Conservation (phyloP, 139 green algal species). For the Diplosphaera chodatii region DNA sequence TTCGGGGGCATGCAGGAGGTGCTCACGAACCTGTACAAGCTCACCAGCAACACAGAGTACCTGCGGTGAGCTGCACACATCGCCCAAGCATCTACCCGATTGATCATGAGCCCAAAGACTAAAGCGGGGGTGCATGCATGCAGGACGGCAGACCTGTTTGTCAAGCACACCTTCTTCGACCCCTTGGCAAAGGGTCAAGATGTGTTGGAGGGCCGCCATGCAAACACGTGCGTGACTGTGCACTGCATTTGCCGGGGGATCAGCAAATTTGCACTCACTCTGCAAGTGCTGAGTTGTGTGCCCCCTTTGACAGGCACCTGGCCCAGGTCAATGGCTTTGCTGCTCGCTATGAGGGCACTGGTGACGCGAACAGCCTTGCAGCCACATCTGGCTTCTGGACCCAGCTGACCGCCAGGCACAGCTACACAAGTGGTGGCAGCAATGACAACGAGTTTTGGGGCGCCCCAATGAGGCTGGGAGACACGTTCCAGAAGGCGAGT, state of each 20-base stretch:
- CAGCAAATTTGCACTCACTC: no score
- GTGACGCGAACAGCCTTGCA: slow-evolving; percentile 16
- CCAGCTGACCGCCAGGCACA: slow-evolving; percentile 21
- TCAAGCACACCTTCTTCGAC: slow-evolving; percentile 46
- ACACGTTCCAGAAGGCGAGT: not conserved
- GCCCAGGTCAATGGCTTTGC: slow-evolving; percentile 65
- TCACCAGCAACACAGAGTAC: slow-evolving; percentile 26
- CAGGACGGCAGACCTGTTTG: slow-evolving; percentile 41
- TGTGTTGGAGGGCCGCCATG: slow-evolving; percentile 43
- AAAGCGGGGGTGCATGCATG: no score
- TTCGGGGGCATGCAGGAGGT: slow-evolving; percentile 49
- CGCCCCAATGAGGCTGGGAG: not conserved
- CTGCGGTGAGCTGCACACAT: slow-evolving; percentile 19
- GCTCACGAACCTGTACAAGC: slow-evolving; percentile 44
- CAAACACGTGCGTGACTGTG: slow-evolving; percentile 44
- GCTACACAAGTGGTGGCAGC: slow-evolving; percentile 40
- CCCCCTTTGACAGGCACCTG: slow-evolving; percentile 33
- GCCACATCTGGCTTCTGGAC: slow-evolving; percentile 42
- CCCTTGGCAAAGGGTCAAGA: slow-evolving; percentile 32
- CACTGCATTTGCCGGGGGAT: no score
- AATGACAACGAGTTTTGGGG: slow-evolving; percentile 56
- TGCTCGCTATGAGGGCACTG: slow-evolving; percentile 31
- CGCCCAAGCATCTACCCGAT: no score
- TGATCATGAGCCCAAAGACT: no score
- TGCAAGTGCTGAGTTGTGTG: no score